These are phyloP conservation scores for Bolboschoenoplectus hybrid DNA, from an alignment of 202 grass and related monocot species.

Conservation along the genomic window DNA sequence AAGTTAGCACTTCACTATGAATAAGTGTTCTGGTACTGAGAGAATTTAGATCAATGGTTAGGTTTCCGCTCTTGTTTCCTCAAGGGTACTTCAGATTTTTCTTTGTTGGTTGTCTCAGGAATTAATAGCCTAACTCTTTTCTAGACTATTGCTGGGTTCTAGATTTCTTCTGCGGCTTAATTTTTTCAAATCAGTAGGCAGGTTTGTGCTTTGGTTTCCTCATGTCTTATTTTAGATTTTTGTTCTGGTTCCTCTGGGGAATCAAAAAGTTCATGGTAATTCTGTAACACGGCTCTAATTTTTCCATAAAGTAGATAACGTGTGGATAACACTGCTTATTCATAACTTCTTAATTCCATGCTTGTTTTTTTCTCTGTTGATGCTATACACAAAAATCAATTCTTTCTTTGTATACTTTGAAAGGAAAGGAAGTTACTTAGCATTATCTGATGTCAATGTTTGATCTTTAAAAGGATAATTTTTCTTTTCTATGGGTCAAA, in stretches of 20 bases:
- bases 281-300: background rate
- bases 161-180: background rate
- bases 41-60: conserved; percentile 11
- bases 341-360: background rate
- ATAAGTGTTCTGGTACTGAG: background rate
- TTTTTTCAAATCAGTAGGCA: conserved; percentile 5
- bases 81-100: background rate
- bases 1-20: background rate
- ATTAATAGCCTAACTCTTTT: background rate
- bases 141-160: background rate
- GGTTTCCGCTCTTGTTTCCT: background rate
- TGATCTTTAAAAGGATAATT: conserved; percentile 2
- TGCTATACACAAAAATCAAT: background rate
- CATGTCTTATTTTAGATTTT: conserved; percentile 12
- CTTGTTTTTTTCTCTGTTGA: background rate
- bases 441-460: background rate
- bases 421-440: background rate
- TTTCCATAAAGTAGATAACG: conserved; percentile 8
- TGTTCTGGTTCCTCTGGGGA: background rate
- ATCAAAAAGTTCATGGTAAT: background rate
- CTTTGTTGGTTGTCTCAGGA: background rate
- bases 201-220: background rate
- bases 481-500: background rate
- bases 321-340: background rate
- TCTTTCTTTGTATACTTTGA: background rate